Conservation (phyloP, 768 basidiomycete species). For the Amanita rubescens region DNA sequence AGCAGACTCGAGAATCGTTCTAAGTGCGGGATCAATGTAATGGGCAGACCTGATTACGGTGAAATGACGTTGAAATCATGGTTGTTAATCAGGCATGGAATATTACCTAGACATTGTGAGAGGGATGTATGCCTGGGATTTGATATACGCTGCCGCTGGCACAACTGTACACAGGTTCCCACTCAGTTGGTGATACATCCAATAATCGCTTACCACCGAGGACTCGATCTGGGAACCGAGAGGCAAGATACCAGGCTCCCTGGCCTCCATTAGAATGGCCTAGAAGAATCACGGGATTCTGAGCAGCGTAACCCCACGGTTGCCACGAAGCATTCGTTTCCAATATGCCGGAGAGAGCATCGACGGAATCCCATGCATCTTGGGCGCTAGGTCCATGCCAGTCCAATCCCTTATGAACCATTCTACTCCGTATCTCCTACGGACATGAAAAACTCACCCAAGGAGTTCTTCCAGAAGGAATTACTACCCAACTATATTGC, state of each 20-base stretch:
- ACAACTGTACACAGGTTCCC: conserved; percentile 37
- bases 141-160: conserved; percentile 78
- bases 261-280: conserved; percentile 95
- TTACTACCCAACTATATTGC: conserved; percentile 61
- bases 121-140: conserved; percentile 81
- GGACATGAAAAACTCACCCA: conserved; percentile 47
- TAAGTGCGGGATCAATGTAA: conserved; percentile 68
- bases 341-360: conserved; percentile 46
- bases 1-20: conserved; percentile 65
- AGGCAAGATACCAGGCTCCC: conserved; percentile 76
- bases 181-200: not conserved
- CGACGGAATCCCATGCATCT: conserved; percentile 61
- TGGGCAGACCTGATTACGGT: conserved; percentile 60
- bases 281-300: conserved; percentile 53
- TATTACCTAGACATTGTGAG: conserved; percentile 53
- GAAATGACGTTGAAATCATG: not conserved
- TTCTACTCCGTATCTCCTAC: not conserved
- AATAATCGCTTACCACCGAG: conserved; percentile 40
- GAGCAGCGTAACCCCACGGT: conserved; percentile 28
- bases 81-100: not conserved
- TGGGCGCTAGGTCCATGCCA: conserved; percentile 83
- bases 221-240: conserved; percentile 71
- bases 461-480: conserved; percentile 77
- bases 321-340: conserved; percentile 28
- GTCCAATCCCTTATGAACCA: conserved; percentile 66